These are phyloP conservation scores for apple (Malus domestica) DNA, from an alignment of 306 rosid genomes.

Conservation along the genomic window DNA sequence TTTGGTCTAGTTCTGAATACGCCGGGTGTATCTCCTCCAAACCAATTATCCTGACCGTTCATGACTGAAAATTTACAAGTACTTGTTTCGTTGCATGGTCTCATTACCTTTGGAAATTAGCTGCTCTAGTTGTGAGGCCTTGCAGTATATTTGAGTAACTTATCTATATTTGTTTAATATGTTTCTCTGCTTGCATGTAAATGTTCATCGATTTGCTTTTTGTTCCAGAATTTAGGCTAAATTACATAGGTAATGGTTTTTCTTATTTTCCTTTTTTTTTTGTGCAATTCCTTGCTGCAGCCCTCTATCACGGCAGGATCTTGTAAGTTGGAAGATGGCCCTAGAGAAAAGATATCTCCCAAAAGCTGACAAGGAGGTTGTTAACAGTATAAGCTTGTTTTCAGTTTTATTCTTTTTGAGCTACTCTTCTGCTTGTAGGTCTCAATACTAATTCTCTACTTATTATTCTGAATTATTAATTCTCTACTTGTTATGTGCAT, in stretches of 20 bases:
- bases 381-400: conserved; percentile 23
- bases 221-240: conserved; percentile 11
- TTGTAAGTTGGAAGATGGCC: conserved; percentile 97
- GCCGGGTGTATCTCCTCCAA: neutral
- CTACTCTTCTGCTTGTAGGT: conserved; percentile 16
- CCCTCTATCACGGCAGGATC: conserved; percentile 93
- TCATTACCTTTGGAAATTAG: neutral
- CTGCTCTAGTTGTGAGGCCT: neutral
- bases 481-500: conserved; percentile 14
- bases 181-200: conserved; percentile 5
- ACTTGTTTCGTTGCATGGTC: neutral
- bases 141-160: neutral
- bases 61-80: neutral
- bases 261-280: conserved; percentile 8
- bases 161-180: neutral
- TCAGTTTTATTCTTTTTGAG: conserved; percentile 3
- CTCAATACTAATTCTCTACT: conserved; percentile 15
- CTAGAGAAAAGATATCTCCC: conserved; percentile 85
- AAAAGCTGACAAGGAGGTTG: conserved; percentile 86
- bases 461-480: conserved; percentile 21
- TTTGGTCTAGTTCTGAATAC: neutral
- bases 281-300: conserved; percentile 38
- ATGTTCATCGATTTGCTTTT: conserved; percentile 10
- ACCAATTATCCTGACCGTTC: neutral
- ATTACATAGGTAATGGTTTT: conserved; percentile 3